Conservation (phyloP, 2,329 filamentous ascomycete genomes). For the Diaporthe amygdali region DNA sequence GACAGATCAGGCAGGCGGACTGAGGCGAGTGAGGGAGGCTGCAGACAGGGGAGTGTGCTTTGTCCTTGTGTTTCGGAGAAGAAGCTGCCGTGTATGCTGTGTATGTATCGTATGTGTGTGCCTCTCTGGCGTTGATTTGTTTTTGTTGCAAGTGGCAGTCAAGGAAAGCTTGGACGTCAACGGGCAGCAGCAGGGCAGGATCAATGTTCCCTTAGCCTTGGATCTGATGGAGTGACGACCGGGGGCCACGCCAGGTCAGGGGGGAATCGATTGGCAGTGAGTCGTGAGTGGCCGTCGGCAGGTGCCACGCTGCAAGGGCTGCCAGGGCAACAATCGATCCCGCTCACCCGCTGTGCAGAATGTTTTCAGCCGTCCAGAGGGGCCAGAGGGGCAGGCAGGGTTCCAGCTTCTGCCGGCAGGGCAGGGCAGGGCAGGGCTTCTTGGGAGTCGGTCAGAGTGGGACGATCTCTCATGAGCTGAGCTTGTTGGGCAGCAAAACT, state of each 20-base stretch:
- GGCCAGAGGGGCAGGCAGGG: constrained; percentile 3
- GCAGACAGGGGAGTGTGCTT: neutral
- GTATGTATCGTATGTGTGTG: neutral
- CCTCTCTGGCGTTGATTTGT: constrained; percentile 1
- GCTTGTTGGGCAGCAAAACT: constrained; percentile 1
- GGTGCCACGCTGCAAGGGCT: constrained; percentile 8
- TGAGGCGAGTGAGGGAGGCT: neutral
- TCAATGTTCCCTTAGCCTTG: neutral
- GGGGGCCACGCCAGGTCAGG: neutral
- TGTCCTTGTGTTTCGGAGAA: constrained; percentile 15
- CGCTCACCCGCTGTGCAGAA: constrained; percentile 6
- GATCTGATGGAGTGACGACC: neutral
- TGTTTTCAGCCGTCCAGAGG: neutral
- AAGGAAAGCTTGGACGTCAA: constrained; percentile 18
- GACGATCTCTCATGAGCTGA: neutral
- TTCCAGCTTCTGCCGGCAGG: constrained; percentile 4
- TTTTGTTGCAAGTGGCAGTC: constrained; percentile 10
- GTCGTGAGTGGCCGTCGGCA: constrained; percentile 4
- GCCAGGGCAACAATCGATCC: constrained; percentile 11
- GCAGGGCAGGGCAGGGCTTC: neutral
- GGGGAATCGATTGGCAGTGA: neutral
- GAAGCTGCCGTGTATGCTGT: neutral
- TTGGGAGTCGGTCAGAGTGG: neutral
- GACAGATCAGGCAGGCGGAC: neutral
- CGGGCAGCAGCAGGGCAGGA: constrained; percentile 12